Base-by-base conservation (phyloP, 257 asterid species). In the Solanum corneliomulleri region DNA sequence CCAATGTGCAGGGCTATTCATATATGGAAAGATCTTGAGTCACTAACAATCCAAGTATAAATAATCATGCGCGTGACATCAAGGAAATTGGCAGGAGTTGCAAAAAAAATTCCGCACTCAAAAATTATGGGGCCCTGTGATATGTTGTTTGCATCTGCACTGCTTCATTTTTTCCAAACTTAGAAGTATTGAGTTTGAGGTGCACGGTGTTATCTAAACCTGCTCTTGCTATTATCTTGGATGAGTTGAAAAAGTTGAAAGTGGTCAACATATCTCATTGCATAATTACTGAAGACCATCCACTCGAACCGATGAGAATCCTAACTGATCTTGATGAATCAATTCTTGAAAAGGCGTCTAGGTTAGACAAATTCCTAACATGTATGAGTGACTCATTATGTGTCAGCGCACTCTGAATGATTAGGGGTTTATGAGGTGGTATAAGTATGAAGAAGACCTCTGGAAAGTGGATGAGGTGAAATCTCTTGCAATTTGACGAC, bases 211-310 rank as follows among this genome's bases (percentile, higher is more conserved):
- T 95, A 84, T 76, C 77, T 14, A 93, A 85, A 90, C 94, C 91
- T 3, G 93, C 97, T 14, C 84, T 95, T 35, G 66, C 90, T 83
- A 89, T 90, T 31, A 87, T 94, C 90, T 89, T 95, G 91, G 97
- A 94, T 39, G 89, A 89, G 47, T 77, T 95, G 33, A 91, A 78
- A 47, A 91, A 89, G 12, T 90, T 95, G 27, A 95, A 94, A 90
- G 96, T 94, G 88, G 95, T 95, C 42, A 95, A 95, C 93, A 93
- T 95, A 83, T 93, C 98, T 27, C 98, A 95, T 41, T 95, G 98
- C 88, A 74, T 92, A 4, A 86, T 94, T 25, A 74, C 92, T 62
- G 96, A 95, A 41, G 90, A n/a, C 25, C 91, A 90, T 66, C 91
- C 92, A 2, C 89, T 92, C 4, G 90, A 89, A 20, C 92, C 90